Percentiles rank a stretch among this genome's conserved stretches.
These are phyloP conservation scores for Aureobasidium sp. DNA, from an alignment of 2,329 filamentous ascomycete species.

Conservation along the genomic window DNA sequence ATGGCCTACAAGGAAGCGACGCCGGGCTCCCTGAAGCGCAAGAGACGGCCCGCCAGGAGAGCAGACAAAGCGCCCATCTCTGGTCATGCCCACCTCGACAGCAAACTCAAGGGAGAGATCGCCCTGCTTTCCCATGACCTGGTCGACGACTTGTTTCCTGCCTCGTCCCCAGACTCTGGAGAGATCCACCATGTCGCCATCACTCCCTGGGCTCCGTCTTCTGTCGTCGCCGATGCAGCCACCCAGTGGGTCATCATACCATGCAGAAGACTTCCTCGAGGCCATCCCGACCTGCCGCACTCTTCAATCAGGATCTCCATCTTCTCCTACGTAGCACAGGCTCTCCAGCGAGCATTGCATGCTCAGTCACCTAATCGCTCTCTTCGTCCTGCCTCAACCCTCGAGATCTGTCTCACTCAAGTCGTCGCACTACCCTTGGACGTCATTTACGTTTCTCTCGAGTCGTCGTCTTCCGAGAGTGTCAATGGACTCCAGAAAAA, in stretches of 20 bases:
- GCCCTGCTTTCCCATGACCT: constrained; percentile 83
- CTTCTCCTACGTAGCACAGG: constrained; percentile 60
- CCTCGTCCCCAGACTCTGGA: background rate
- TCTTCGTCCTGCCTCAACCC: constrained; percentile 67
- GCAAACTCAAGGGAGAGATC: constrained; percentile 74
- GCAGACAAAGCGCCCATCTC: constrained; percentile 64
- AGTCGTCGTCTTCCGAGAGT: constrained; percentile 68
- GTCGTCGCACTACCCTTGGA: constrained; percentile 73
- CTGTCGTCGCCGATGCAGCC: constrained; percentile 43
- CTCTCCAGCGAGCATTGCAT: constrained; percentile 37
- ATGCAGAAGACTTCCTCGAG: constrained; percentile 50
- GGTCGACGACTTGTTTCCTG: constrained; percentile 69
- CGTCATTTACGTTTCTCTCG: constrained; percentile 77
- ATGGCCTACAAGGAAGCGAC: constrained; percentile 38
- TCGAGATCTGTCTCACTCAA: constrained; percentile 78
- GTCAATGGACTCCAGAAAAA: constrained; percentile 75
- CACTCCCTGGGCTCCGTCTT: constrained; percentile 60
- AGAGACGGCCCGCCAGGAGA: constrained; percentile 39
- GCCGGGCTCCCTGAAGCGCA: constrained; percentile 41
- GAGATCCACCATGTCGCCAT: constrained; percentile 51
- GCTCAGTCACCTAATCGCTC: constrained; percentile 4
- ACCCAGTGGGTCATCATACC: constrained; percentile 80
- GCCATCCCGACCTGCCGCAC: constrained; percentile 47
- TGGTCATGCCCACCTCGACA: constrained; percentile 75
- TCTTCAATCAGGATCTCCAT: constrained; percentile 75